phyloP scores from a whole-genome alignment of 352 stramenopile genomes.

The Phytophthora fragariaefolia region DNA sequence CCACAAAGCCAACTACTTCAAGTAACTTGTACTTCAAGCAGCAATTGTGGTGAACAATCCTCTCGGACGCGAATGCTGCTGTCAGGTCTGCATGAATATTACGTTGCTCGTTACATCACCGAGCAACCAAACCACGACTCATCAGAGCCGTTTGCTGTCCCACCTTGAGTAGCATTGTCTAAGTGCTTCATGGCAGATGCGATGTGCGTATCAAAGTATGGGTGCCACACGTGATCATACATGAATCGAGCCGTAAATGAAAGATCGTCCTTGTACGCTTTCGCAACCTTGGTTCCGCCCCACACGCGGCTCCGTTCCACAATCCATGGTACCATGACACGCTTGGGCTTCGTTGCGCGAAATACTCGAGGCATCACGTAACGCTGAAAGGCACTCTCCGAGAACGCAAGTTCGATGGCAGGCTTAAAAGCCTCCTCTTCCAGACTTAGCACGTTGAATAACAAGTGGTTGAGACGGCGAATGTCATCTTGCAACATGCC shows the following conservation, averaged over 20 bases:
- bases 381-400: slow-evolving; percentile 67
- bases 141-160: slow-evolving; percentile 34
- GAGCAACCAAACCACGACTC: slow-evolving; percentile 74
- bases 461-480: slow-evolving; percentile 70
- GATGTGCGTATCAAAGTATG: slow-evolving; percentile 74
- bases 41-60: slow-evolving; percentile 2
- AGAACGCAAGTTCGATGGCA: slow-evolving; percentile 70
- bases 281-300: slow-evolving; percentile 63
- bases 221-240: slow-evolving; percentile 82
- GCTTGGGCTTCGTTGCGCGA: slow-evolving; percentile 65
- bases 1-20: slow-evolving; percentile 2
- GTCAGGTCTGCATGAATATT: slow-evolving; percentile 3
- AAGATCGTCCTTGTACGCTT: slow-evolving; percentile 75
- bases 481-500: slow-evolving; percentile 71
- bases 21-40: not conserved
- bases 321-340: slow-evolving; percentile 82
- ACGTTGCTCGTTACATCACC: slow-evolving; percentile 54
- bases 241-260: slow-evolving; percentile 79
- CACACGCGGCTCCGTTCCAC: slow-evolving; percentile 78
- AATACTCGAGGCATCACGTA: slow-evolving; percentile 84
- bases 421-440: slow-evolving; percentile 73
- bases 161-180: slow-evolving; percentile 47
- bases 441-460: slow-evolving; percentile 69
- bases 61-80: slow-evolving; percentile 10
- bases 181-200: slow-evolving; percentile 77